phyloP scores from a whole-genome alignment of 768 basidiomycete genomes.

The Trametes elegans region DNA sequence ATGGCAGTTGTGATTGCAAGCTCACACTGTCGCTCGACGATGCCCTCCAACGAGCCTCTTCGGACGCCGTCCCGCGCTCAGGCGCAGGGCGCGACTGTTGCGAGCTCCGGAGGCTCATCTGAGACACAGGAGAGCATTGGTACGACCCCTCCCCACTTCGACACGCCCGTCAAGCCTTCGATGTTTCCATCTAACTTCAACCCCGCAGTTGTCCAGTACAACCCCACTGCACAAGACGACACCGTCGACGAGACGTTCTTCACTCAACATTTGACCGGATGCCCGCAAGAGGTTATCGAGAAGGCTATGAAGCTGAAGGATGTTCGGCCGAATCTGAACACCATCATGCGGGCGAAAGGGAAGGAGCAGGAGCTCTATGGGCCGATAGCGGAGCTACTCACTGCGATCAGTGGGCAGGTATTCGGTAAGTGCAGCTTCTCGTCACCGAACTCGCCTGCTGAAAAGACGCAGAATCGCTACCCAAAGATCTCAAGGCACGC shows the following conservation, averaged over 20 bases:
- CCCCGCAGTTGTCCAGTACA: neutral
- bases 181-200: neutral
- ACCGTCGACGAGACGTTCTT: no score
- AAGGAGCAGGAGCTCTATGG: neutral
- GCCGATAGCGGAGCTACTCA: neutral
- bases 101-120: no score
- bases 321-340: neutral
- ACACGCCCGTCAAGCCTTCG: neutral
- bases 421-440: neutral
- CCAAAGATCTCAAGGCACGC: neutral
- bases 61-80: no score
- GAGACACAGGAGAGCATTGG: no score
- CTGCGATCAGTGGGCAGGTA: neutral
- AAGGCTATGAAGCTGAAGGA: no score
- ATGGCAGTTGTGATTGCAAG: no score
- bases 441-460: neutral
- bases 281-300: no score
- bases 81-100: no score
- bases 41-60: no score
- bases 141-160: neutral
- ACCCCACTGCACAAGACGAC: neutral
- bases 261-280: no score
- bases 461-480: neutral
- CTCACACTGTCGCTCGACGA: no score
- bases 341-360: neutral